Conservation (phyloP, 768 basidiomycete species). For the Daedaleopsis nitida region DNA sequence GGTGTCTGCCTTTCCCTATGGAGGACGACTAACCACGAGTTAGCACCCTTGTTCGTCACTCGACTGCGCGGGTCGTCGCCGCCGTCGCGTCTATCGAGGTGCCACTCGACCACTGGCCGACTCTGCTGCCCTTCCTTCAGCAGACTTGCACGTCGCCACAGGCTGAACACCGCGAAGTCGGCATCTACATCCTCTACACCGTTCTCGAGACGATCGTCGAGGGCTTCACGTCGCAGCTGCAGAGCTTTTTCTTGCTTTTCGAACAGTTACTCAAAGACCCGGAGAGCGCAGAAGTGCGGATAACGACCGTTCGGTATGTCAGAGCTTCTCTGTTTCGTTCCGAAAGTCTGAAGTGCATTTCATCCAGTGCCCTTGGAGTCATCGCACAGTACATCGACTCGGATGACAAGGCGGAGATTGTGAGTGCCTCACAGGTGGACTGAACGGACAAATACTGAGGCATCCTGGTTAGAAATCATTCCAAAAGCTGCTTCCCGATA, state of each 20-base stretch:
- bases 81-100: slow-evolving; percentile 91
- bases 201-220: slow-evolving; percentile 91
- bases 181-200: slow-evolving; percentile 85
- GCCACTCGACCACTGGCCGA: slow-evolving; percentile 75
- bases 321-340: no score
- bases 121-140: slow-evolving; percentile 86
- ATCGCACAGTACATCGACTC: slow-evolving; percentile 90
- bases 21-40: slow-evolving; percentile 14
- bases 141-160: slow-evolving; percentile 69
- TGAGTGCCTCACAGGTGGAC: slow-evolving; percentile 38
- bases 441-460: neutral
- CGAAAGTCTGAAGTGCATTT: neutral
- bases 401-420: slow-evolving; percentile 86
- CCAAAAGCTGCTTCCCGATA: slow-evolving; percentile 82
- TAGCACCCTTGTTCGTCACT: slow-evolving; percentile 90
- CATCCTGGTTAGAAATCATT: slow-evolving; percentile 65
- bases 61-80: slow-evolving; percentile 89
- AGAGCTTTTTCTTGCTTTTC: slow-evolving; percentile 81
- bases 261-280: slow-evolving; percentile 71
- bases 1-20: slow-evolving; percentile 14
- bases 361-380: slow-evolving; percentile 76
- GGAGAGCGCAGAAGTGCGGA: slow-evolving; percentile 86
- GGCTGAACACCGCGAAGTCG: slow-evolving; percentile 86
- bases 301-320: slow-evolving; percentile 80
- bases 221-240: slow-evolving; percentile 77